Conservation (phyloP, 257 asterid species). For the Pogostemon cablin region DNA sequence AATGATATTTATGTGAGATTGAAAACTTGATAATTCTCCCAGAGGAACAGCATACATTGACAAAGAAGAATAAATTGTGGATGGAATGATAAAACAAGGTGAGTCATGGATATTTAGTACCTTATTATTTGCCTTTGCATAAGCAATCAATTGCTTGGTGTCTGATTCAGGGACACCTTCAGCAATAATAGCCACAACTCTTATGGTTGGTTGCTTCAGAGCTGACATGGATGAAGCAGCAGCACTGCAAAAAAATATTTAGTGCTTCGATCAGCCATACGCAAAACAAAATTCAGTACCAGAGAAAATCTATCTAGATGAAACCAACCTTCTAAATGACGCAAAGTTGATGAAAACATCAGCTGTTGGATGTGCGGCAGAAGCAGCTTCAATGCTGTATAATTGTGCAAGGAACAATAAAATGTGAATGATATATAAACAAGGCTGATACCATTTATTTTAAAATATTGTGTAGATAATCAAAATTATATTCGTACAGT, state of each 20-base stretch:
- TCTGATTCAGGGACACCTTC: slow-evolving; percentile 98
- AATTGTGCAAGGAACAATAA: slow-evolving; percentile 17
- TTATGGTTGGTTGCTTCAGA: slow-evolving; percentile 93
- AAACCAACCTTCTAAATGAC: slow-evolving; percentile 88
- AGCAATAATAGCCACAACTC: slow-evolving; percentile 93
- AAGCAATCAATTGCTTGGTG: slow-evolving; percentile 89
- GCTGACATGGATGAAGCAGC: slow-evolving; percentile 97
- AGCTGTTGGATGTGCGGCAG: slow-evolving; percentile 96
- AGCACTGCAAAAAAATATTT: slow-evolving; percentile 59
- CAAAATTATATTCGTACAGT: not conserved
- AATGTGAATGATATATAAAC: not conserved
- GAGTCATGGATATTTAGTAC: slow-evolving; percentile 38
- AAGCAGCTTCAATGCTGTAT: slow-evolving; percentile 83
- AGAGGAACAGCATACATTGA: slow-evolving; percentile 1
- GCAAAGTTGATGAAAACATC: slow-evolving; percentile 99
- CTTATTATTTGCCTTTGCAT: slow-evolving; percentile 94
- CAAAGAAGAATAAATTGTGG: not conserved
- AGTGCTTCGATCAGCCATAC: slow-evolving; percentile 25
- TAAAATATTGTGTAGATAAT: not conserved
- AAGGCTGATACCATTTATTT: not conserved
- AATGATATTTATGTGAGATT: slow-evolving; percentile 10
- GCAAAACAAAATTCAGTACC: slow-evolving; percentile 18
- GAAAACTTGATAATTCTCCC: not conserved
- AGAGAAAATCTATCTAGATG: slow-evolving; percentile 5
- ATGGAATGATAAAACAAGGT: slow-evolving; percentile 6